Evolutionary conservation across 441 rosid genomes (phyloP), one percentile per base, ranked within the genome.

Genomic region (Adansonia rubrostipa): DNA sequence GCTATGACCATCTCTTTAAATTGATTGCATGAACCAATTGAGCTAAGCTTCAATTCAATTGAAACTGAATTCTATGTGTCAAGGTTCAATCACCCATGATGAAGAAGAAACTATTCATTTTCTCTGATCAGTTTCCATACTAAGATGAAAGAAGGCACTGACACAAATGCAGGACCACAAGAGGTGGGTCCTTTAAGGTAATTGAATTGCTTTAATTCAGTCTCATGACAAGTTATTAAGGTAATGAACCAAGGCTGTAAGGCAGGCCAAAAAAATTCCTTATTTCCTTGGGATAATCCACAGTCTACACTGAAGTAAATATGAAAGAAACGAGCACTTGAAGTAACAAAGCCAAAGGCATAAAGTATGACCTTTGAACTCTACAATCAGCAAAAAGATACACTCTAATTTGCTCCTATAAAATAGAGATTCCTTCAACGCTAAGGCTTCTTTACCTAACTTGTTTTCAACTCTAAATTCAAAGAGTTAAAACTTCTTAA

Each of bases 361-460:
- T 5, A 19, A 14, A 15, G 22, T 24, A 40, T 67, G 54, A 70
- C 6, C 20, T 50, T 70, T 51, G 2, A 50, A 69, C 36, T 69
- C 61, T 15, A 13, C 9, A 50, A 50, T 3, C 44, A 51, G 44
- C 11, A 50, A 50, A 24, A 50, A 11, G 45, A 51, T 71, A 7
- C 42, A 71, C 9, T 68, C 14, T 9, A 8, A 51, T 24, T 67
- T 71, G 45, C 40, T 51, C 74, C 22, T 71, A 24, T 28, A 19
- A 56, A 72, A 69, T 22, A 48, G 42, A 48, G 73, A 22, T 69
- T 48, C 33, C 57, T 69, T 69, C 40, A 47, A 47, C 13, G n/a
- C 13, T 7, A 70, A 13, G 58, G 58, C 17, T 22, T 11, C 44
- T 53, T 70, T 33, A 40, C 22, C 48, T 57, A 36, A 57, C 9